phyloP scores from a whole-genome alignment of 2,329 filamentous ascomycete species.

The Monilinia laxa region DNA sequence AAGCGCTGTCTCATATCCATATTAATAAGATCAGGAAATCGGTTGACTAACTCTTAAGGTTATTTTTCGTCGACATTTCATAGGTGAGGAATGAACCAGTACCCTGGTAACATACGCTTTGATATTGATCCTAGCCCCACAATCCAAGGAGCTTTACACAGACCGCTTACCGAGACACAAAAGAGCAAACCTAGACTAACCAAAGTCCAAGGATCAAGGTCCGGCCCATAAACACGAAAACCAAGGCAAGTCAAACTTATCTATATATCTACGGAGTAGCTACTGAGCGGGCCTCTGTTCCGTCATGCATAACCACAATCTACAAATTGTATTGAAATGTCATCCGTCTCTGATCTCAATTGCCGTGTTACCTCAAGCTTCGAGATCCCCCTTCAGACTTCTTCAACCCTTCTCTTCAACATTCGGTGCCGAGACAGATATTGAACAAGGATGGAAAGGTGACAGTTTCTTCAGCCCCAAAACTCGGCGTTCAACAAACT shows the following conservation, averaged over 20 bases:
- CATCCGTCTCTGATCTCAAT: not conserved
- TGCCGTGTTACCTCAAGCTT: not conserved
- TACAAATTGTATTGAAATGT: not conserved
- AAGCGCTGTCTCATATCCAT: not conserved
- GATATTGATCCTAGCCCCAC: not conserved
- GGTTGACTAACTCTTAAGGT: not conserved
- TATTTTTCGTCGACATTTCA: not conserved
- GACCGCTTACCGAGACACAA: conserved; percentile 1
- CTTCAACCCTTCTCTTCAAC: not conserved
- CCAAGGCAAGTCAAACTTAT: not conserved
- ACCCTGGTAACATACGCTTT: not conserved
- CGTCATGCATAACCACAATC: not conserved
- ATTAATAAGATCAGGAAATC: not conserved
- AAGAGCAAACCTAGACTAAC: not conserved
- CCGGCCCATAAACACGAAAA: not conserved
- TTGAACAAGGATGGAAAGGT: not conserved
- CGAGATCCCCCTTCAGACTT: not conserved
- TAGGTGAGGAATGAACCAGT: not conserved
- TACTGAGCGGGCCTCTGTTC: not conserved
- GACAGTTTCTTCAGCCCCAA: not conserved
- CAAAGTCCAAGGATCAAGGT: not conserved
- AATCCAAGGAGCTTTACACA: not conserved
- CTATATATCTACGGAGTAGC: too few species aligned
- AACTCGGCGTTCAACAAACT: not conserved
- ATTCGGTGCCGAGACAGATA: conserved; percentile 1